Percentiles rank a stretch among this genome's conserved stretches.
Evolutionary conservation across 495 filamentous ascomycete species (phyloP).

Genomic region (Amphirosellinia nigrospora): DNA sequence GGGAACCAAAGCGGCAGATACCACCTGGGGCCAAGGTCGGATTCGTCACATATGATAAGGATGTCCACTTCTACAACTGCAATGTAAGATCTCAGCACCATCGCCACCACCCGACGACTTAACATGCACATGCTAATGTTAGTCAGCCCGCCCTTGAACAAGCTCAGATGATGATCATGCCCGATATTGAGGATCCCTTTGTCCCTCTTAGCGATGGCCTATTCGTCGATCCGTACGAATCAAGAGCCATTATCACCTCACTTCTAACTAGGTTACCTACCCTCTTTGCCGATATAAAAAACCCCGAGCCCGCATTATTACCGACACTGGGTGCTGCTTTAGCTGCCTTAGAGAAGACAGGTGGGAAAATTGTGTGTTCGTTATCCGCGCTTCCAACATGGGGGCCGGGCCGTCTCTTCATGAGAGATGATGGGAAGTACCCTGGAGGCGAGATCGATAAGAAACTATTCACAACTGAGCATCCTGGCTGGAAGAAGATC

Average conservation of each 20-base stretch:
- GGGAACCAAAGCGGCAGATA: conserved; percentile 65
- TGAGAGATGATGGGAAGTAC: conserved; percentile 87
- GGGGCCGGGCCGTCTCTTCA: conserved; percentile 82
- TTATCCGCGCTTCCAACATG: conserved; percentile 83
- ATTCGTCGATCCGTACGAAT: conserved; percentile 95
- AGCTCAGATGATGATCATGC: conserved; percentile 98
- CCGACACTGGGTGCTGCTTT: conserved; percentile 83
- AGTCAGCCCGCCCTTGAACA: conserved; percentile 74
- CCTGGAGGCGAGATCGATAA: conserved; percentile 88
- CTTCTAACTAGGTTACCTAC: conserved; percentile 80
- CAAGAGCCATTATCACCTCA: conserved; percentile 81
- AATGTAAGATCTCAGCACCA: conserved; percentile 59
- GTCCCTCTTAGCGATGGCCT: conserved; percentile 89
- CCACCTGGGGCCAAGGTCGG: conserved; percentile 86
- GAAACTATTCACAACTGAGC: conserved; percentile 89
- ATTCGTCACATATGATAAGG: conserved; percentile 93
- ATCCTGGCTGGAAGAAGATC: conserved; percentile 80
- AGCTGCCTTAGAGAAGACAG: conserved; percentile 79
- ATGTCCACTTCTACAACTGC: conserved; percentile 97
- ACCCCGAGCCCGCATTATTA: conserved; percentile 85
- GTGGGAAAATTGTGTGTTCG: conserved; percentile 92
- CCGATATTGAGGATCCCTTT: conserved; percentile 96
- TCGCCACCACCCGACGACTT: background rate
- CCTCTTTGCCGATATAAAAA: conserved; percentile 85
- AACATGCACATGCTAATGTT: conserved; percentile 19